Evolutionary conservation across 768 basidiomycete species (phyloP).

Genomic region (Hysterangium stoloniferum): DNA sequence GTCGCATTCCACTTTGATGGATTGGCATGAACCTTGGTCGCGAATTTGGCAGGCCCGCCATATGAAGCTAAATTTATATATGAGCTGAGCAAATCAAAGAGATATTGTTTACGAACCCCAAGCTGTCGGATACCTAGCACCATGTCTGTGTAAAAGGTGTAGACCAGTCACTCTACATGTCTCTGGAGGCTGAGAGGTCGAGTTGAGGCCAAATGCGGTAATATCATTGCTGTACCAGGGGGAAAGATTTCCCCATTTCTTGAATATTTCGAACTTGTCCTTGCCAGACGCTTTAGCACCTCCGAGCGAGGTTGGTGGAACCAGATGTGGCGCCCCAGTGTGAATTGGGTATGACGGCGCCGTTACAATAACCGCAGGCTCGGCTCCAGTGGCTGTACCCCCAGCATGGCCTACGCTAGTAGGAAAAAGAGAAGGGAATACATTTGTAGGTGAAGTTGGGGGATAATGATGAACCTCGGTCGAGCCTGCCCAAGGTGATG

Average conservation of each 20-base stretch:
- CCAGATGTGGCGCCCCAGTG: constrained; percentile 33
- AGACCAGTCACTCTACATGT: constrained; percentile 66
- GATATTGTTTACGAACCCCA: constrained; percentile 2
- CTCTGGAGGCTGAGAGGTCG: constrained; percentile 60
- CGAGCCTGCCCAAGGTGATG: constrained; percentile 65
- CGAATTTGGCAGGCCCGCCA: constrained; percentile 50
- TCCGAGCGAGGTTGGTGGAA: constrained; percentile 13
- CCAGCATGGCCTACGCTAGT: constrained; percentile 72
- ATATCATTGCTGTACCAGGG: constrained; percentile 76
- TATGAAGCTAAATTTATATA: constrained; percentile 14
- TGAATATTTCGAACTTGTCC: constrained; percentile 53
- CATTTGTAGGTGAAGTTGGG: constrained; percentile 66
- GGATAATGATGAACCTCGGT: constrained; percentile 64
- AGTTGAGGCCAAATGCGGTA: constrained; percentile 64
- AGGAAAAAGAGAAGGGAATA: constrained; percentile 65
- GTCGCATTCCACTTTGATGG: constrained; percentile 54
- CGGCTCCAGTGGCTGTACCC: constrained; percentile 48
- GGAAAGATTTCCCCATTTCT: constrained; percentile 76
- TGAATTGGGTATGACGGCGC: constrained; percentile 57
- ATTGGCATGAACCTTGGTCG: constrained; percentile 50
- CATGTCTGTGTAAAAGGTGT: constrained; percentile 77
- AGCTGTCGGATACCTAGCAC: constrained; percentile 48
- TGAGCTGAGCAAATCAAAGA: background rate
- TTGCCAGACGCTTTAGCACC: constrained; percentile 20
- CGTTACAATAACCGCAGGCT: constrained; percentile 19